These are phyloP conservation scores for Vaccinium vitisidaea DNA, from an alignment of 148 eudicot species.

Conservation along the genomic window DNA sequence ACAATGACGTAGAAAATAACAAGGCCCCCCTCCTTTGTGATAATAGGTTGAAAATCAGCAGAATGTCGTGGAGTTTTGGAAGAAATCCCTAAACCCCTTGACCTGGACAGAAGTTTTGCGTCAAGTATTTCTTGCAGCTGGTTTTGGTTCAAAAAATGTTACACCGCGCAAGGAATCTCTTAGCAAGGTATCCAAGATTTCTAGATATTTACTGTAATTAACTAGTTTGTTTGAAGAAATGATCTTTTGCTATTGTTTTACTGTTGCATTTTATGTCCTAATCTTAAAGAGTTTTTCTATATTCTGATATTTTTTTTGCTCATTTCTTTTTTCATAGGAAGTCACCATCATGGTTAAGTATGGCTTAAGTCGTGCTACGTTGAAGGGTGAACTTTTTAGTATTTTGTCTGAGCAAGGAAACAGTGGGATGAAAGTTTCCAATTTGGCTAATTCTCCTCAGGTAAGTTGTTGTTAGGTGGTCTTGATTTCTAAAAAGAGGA, in stretches of 20 bases:
- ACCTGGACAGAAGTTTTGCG: slow-evolving; percentile 89
- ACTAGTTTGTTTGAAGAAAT: not conserved
- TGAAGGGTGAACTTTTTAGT: slow-evolving; percentile 84
- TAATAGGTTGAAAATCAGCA: slow-evolving; percentile 57
- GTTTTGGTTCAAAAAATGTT: slow-evolving; percentile 66
- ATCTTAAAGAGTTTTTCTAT: not conserved
- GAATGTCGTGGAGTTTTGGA: slow-evolving; percentile 54
- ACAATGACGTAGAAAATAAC: not conserved
- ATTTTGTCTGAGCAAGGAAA: slow-evolving; percentile 65
- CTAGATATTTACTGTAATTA: not conserved
- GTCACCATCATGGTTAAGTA: slow-evolving; percentile 55
- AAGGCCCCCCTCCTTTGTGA: not conserved
- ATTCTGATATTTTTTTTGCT: slow-evolving; percentile 19
- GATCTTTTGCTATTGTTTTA: slow-evolving; percentile 12
- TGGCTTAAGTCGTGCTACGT: slow-evolving; percentile 67
- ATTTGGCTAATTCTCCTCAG: slow-evolving; percentile 54
- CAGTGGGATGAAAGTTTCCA: slow-evolving; percentile 59
- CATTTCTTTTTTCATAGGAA: slow-evolving; percentile 46
- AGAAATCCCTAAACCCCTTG: slow-evolving; percentile 62
- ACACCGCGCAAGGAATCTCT: slow-evolving; percentile 33
- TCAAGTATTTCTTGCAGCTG: slow-evolving; percentile 86
- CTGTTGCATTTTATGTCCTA: not conserved
- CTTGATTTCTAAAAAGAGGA: not conserved
- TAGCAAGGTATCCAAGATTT: slow-evolving; percentile 47
- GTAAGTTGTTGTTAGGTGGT: slow-evolving; percentile 34